Evolutionary conservation across 2,329 filamentous ascomycete genomes (phyloP), one percentile per base, ranked within the genome.

Genomic region (Xylariaceae sp.): DNA sequence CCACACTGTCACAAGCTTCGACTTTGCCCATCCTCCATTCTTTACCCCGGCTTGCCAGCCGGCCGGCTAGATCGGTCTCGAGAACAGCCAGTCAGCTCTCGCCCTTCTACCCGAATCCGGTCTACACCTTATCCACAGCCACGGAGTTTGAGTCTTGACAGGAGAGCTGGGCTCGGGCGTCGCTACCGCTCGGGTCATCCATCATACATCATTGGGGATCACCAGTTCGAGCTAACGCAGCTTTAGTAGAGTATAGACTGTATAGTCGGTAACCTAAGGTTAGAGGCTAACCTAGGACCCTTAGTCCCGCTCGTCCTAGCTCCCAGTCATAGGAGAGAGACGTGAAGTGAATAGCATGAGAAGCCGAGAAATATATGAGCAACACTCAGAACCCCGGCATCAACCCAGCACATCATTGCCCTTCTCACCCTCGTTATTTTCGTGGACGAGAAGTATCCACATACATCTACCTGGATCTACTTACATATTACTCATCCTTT

Each of bases 1-100:
- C 55, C 56, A 57, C 55, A 57, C 50, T 56, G 57, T 59, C 51
- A 57, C 55, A 58, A 56, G 54, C 52, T 55, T 50, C 36, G 16
- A 15, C 23, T 28, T 16, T 23, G 40, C 41, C 23, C 14, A 32
- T 23, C 34, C 31, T 42, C 39, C 36, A 33, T 40, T 34, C 33
- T 17, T 34, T n/a, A 14, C 29, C 46, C 42, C 42, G 40, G 41
- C 27, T 46, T 39, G 34, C 38, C 43, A 43, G 47, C 34, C 39
- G 39, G 34, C 38, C 51, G 53, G 51, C 50, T 51, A 55, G 39
- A 46, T 40, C 44, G 41, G 23, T 34, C 28, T n/a, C 43, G 36
- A 24, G 35, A 39, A 44, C 50, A 38, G 40, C 54, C 54, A 57
- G 38, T 55, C 52, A 55, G 48, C 48, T 41, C 44, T 17, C 42